A percentile compares a stretch with the other conserved stretches of the same genome.
phyloP scores from a whole-genome alignment of 768 basidiomycete genomes.

The Kwoniella botswanensis region DNA sequence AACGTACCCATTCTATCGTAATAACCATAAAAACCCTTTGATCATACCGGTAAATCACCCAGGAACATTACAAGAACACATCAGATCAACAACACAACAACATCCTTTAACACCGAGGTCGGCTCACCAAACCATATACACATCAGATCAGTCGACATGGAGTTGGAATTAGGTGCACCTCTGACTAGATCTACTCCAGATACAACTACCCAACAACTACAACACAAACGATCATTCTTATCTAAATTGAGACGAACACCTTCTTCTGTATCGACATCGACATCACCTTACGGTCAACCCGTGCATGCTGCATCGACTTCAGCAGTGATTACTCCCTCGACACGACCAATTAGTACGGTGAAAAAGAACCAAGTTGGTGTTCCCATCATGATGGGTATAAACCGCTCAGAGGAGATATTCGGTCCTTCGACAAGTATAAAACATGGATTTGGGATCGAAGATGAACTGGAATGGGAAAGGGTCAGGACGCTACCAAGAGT shows the following conservation, averaged over 20 bases:
- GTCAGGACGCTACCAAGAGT: constrained; percentile 41
- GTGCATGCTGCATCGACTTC: constrained; percentile 14
- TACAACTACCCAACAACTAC: background rate
- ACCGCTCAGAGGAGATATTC: constrained; percentile 21
- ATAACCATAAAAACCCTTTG: background rate
- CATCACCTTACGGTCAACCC: constrained; percentile 7
- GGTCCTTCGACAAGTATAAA: constrained; percentile 16
- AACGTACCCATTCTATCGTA: background rate
- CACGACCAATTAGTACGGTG: background rate
- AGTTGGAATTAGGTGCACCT: constrained; percentile 6
- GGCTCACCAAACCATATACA: background rate
- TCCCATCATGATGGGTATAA: constrained; percentile 28
- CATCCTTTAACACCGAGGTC: background rate
- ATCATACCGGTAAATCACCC: background rate
- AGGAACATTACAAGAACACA: background rate
- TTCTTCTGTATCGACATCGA: background rate
- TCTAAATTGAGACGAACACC: constrained; percentile 16
- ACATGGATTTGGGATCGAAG: constrained; percentile 25
- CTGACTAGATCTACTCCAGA: constrained; percentile 2
- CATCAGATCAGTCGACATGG: background rate
- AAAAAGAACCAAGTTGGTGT: constrained; percentile 26
- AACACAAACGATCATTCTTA: constrained; percentile 11
- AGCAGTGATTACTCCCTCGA: background rate
- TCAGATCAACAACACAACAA: background rate
- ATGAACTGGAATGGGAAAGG: constrained; percentile 36